Evolutionary conservation across 2,329 filamentous ascomycete species (phyloP).

Genomic region (Diaporthe capsici): DNA sequence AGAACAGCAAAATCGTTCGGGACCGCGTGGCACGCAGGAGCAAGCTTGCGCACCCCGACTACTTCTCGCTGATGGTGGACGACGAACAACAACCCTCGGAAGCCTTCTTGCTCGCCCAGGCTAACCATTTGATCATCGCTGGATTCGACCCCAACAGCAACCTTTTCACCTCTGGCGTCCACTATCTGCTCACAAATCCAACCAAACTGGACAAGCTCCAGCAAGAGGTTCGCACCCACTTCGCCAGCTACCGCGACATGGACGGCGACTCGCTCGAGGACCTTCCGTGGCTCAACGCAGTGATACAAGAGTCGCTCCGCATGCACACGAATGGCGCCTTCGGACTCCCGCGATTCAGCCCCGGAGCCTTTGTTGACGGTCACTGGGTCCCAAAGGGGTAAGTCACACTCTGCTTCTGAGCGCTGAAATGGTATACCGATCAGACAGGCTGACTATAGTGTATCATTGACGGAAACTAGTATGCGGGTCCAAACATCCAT

Average conservation of each 20-base stretch:
- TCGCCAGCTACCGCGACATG: neutral
- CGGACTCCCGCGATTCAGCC: neutral
- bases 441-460: neutral
- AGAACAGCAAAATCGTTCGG: neutral
- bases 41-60: neutral
- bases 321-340: neutral
- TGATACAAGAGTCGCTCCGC: neutral
- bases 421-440: no score
- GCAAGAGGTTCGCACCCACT: neutral
- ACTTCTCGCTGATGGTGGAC: conserved; percentile 1
- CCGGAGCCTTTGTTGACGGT: neutral
- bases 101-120: neutral
- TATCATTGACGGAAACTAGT: neutral
- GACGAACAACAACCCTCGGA: conserved; percentile 4
- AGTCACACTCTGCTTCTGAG: neutral
- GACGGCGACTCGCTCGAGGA: conserved; percentile 1
- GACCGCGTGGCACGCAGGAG: neutral
- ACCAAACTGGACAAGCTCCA: neutral
- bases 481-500: conserved; percentile 12
- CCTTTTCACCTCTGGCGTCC: neutral
- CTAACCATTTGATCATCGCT: neutral
- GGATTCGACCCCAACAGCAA: neutral
- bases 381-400: neutral
- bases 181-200: neutral
- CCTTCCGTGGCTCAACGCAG: neutral